These are phyloP conservation scores for Arthromyces matolae DNA, from an alignment of 768 basidiomycete genomes.

Conservation along the genomic window DNA sequence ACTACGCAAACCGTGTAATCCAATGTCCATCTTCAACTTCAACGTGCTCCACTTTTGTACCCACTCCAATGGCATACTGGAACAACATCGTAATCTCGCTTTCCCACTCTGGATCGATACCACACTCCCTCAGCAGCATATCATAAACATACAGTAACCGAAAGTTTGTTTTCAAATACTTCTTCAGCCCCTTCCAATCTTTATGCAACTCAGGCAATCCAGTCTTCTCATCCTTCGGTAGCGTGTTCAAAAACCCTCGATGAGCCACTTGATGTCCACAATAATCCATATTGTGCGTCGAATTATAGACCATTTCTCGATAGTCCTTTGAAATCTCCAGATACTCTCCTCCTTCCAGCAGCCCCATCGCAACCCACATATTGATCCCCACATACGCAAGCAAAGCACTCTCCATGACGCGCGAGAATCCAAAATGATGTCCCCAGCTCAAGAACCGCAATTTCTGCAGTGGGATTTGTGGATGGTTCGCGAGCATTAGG, in stretches of 20 bases:
- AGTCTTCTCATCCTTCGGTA: conserved; percentile 1
- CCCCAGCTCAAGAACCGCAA: too few species aligned
- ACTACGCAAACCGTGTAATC: neutral
- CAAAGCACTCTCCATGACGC: conserved; percentile 26
- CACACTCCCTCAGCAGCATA: conserved; percentile 33
- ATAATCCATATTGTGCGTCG: conserved; percentile 21
- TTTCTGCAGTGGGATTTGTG: neutral
- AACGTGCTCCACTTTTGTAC: neutral
- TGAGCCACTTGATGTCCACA: conserved; percentile 33
- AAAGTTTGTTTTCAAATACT: conserved; percentile 35
- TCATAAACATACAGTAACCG: conserved; percentile 35
- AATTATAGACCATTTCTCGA: conserved; percentile 11
- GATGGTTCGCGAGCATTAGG: conserved; percentile 3
- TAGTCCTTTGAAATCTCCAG: conserved; percentile 20
- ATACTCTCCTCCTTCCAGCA: conserved; percentile 26
- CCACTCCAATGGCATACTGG: too few species aligned
- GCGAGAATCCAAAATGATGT: too few species aligned
- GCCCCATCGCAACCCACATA: conserved; percentile 25
- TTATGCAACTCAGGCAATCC: conserved; percentile 14
- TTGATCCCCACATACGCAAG: conserved; percentile 36
- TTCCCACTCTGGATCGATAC: conserved; percentile 29
- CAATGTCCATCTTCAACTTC: neutral
- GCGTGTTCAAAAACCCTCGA: conserved; percentile 20
- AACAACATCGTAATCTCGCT: conserved; percentile 15
- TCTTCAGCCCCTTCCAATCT: conserved; percentile 22